Conservation (phyloP, 2,329 filamentous ascomycete genomes). For the Curvularia lunata region DNA sequence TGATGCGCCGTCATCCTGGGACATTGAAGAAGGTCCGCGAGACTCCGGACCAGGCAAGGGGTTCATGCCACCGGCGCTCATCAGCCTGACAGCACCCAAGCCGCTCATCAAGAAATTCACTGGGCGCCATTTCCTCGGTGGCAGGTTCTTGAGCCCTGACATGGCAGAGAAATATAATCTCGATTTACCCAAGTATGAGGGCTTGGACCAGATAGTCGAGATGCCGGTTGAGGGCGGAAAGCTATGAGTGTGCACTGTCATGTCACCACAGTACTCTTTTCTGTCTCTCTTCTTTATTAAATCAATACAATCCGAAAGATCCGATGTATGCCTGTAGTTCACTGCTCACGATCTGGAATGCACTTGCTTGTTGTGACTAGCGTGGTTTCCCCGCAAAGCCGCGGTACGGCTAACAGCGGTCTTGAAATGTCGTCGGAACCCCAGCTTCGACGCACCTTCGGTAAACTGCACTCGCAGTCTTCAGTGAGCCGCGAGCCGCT, state of each 20-base stretch:
- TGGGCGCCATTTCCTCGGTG: constrained; percentile 90
- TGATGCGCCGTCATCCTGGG: constrained; percentile 93
- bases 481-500: constrained; percentile 8
- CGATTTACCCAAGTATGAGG: constrained; percentile 81
- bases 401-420: constrained; percentile 36
- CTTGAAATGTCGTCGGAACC: constrained; percentile 27
- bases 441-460: constrained; percentile 27
- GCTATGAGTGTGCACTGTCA: constrained; percentile 8
- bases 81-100: constrained; percentile 93
- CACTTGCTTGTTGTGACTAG: constrained; percentile 20
- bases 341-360: neutral
- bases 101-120: constrained; percentile 82
- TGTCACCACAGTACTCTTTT: neutral
- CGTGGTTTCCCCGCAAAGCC: constrained; percentile 26
- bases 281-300: neutral
- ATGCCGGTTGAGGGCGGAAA: constrained; percentile 53
- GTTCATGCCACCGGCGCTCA: constrained; percentile 80
- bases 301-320: neutral
- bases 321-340: neutral
- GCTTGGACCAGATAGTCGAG: constrained; percentile 89
- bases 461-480: constrained; percentile 19
- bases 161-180: constrained; percentile 87
- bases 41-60: constrained; percentile 74
- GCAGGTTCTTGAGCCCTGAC: constrained; percentile 79
- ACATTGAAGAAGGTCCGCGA: constrained; percentile 86